Percentiles rank a stretch among this genome's conserved stretches.
Conservation (phyloP, 2,329 filamentous ascomycete species). For the Penicillium glabrum region DNA sequence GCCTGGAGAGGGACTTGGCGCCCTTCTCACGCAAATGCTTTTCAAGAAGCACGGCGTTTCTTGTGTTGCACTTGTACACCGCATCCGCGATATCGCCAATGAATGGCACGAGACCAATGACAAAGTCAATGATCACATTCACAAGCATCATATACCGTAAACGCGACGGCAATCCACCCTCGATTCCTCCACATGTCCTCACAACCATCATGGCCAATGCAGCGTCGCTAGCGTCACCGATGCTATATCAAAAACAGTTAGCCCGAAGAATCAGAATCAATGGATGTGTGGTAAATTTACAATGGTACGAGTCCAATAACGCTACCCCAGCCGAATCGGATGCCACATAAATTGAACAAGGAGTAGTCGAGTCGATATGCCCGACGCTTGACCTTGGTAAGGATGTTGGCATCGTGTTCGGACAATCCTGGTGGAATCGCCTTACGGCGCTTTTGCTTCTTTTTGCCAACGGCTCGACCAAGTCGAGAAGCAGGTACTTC, state of each 20-base stretch:
- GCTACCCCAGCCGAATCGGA: constrained; percentile 85
- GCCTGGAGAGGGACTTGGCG: constrained; percentile 25
- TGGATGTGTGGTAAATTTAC: constrained; percentile 52
- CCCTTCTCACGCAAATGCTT: constrained; percentile 44
- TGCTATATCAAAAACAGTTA: constrained; percentile 42
- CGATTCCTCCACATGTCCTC: constrained; percentile 68
- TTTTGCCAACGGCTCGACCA: constrained; percentile 64
- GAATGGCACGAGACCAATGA: constrained; percentile 53
- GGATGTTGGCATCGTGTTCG: constrained; percentile 73
- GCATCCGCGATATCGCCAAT: constrained; percentile 50
- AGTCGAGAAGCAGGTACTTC: constrained; percentile 72
- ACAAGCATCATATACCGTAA: constrained; percentile 72
- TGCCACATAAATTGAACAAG: constrained; percentile 76
- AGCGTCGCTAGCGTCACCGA: constrained; percentile 73
- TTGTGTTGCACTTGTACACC: constrained; percentile 50
- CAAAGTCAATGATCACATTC: constrained; percentile 62
- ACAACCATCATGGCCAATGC: constrained; percentile 75
- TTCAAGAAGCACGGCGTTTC: constrained; percentile 48
- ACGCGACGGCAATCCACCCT: constrained; percentile 65
- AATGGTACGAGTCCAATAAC: constrained; percentile 81
- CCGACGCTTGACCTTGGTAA: constrained; percentile 81
- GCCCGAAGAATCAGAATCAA: neutral
- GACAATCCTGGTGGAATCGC: constrained; percentile 81
- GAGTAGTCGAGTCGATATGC: constrained; percentile 85
- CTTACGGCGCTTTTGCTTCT: constrained; percentile 81